Evolutionary conservation across 2,329 filamentous ascomycete genomes (phyloP).

Genomic region (Coniochaeta pulveracea): DNA sequence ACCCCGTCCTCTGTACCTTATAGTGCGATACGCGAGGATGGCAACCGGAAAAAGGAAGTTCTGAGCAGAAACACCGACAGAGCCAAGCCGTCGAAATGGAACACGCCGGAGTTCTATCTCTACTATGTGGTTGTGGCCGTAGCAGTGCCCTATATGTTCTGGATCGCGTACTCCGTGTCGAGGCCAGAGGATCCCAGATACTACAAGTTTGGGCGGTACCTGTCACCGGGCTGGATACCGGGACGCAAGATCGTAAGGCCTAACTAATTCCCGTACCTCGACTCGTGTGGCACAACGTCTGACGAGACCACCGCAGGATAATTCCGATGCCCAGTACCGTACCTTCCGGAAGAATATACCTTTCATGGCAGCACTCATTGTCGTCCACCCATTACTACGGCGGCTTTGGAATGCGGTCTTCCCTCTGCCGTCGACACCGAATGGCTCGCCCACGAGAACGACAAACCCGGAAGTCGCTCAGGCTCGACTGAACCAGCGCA

Average conservation of each 20-base stretch:
- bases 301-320: conserved; percentile 46
- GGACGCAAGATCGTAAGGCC: conserved; percentile 70
- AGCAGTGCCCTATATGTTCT: conserved; percentile 79
- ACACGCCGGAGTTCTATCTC: conserved; percentile 71
- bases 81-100: conserved; percentile 64
- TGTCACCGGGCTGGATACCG: conserved; percentile 81
- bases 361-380: conserved; percentile 61
- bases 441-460: conserved; percentile 14
- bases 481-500: conserved; percentile 53
- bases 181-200: conserved; percentile 75
- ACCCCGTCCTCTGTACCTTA: conserved; percentile 59
- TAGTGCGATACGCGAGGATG: conserved; percentile 18
- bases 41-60: conserved; percentile 24
- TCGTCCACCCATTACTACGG: conserved; percentile 71
- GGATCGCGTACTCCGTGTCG: conserved; percentile 77
- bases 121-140: conserved; percentile 62
- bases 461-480: conserved; percentile 32
- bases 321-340: conserved; percentile 79
- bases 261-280: not conserved
- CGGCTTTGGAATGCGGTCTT: conserved; percentile 53
- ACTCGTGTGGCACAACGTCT: not conserved
- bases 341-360: conserved; percentile 80
- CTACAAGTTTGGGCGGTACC: conserved; percentile 54
- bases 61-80: conserved; percentile 29
- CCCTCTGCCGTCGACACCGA: conserved; percentile 19